Evolutionary conservation across 2,329 filamentous ascomycete genomes (phyloP), one percentile per base, ranked within the genome.

Genomic region (Penicillium sp.): DNA sequence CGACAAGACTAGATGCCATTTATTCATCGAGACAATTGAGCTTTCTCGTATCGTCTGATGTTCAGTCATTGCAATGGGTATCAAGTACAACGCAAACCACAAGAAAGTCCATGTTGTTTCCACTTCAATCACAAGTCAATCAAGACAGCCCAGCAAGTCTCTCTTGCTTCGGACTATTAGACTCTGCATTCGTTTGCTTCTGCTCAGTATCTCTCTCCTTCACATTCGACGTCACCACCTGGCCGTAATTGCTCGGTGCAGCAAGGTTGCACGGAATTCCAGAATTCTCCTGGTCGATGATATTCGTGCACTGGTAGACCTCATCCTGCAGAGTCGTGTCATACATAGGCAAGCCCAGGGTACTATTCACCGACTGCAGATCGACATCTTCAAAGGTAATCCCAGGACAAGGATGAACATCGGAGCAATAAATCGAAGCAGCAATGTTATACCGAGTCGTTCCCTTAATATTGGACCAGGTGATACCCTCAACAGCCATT

Each of bases 401-500:
- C 3, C 62, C 62, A 12, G 64, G 64, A 47, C 71, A 74, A 11
- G 70, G 71, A 23, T 61, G 61, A 2, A 55, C 47, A 8, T 60
- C 53, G 9, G 60, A 62, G 52, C 68, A 71, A 52, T 73, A 68
- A 30, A 73, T 69, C 3, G 65, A 69, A 5, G 64, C 63, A 2
- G 65, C 71, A 14, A 73, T 63, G 47, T 74, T 73, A 45, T 72
- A 73, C 20, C 66, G 56, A 40, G 63, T 67, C 2, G 71, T 74
- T 4, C 71, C 71, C 1, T 66, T 69, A 35, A 74, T 64, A 47
- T 74, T 75, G 39, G 69, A 62, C 68, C 69, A 73, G 26, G 60
- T 67, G 15, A 74, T 56, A 45, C 74, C 68, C 25, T 57, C 59
- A 39, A 74, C 73, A 34, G 66, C 55, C 27, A 71, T 54, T 29